Base-by-base conservation (phyloP, 2,329 filamentous ascomycete genomes). In the Camptophora hylomeconis region DNA sequence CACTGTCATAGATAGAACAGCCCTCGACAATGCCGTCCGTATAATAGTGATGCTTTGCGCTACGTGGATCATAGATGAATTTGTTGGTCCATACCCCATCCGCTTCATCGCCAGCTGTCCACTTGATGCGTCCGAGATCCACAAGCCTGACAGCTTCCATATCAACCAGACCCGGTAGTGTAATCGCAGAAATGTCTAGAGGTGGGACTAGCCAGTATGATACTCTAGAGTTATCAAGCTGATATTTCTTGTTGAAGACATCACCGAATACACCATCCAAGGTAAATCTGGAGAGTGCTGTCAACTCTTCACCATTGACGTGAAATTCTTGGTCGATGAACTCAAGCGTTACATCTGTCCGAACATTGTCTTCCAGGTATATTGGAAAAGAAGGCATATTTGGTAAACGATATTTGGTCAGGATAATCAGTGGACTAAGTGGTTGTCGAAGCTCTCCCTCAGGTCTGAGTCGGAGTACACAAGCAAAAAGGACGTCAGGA, bases 141-240 rank as follows among this genome's bases (percentile, higher is more conserved):
- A 5, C 42, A 32, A 17, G 46, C 49, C 3, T 66, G 56, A 26
- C 14, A 61, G 31, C 12, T 13, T 33, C 20, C 19, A 39, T 17
- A 26, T 45, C 25, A 15, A 43, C 33, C 11, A 42, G 11, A 7
- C 32, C 15, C 14, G n/a, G n/a, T n/a, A n/a, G n/a, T n/a, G n/a
- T n/a, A n/a, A n/a, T n/a, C n/a, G n/a, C n/a, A n/a, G n/a, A n/a
- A n/a, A n/a, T n/a, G n/a, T n/a, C n/a, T n/a, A n/a, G n/a, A n/a
- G n/a, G n/a, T 27, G 89, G 87, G 0, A 74, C 79, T 9, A 94
- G 47, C 60, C 84, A 93, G 52, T 94, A 98, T 0, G 84, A 77
- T 49, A 93, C 67, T 16, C 75, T 72, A 1, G 63, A 53, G 0
- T 61, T 42, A 10, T 72, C 62, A 0, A 69, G 60, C 26, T 80